Evolutionary conservation across 768 basidiomycete species (phyloP).

Genomic region (Russula brevipes): DNA sequence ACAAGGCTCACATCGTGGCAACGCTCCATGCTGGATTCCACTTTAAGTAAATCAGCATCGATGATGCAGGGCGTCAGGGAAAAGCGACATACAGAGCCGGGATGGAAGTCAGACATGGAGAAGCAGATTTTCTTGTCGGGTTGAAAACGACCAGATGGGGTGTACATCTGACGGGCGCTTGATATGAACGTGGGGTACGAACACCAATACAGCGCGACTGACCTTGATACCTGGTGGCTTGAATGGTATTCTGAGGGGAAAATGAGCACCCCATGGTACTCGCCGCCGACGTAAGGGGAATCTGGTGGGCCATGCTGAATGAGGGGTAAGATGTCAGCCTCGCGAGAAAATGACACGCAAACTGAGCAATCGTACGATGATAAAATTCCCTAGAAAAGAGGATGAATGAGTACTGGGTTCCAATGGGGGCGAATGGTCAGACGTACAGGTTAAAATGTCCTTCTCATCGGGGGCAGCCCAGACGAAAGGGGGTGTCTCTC

Average conservation of each 20-base stretch:
- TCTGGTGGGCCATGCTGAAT: constrained; percentile 87
- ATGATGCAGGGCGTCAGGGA: neutral
- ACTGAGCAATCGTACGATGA: constrained; percentile 58
- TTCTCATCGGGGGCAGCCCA: constrained; percentile 96
- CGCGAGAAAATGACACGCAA: neutral
- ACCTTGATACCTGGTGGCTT: constrained; percentile 97
- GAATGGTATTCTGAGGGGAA: constrained; percentile 94
- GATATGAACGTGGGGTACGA: constrained; percentile 1
- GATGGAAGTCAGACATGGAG: constrained; percentile 96
- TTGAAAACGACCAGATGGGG: constrained; percentile 85
- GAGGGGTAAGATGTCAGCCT: constrained; percentile 22
- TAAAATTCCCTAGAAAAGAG: constrained; percentile 73
- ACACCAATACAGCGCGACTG: constrained; percentile 23
- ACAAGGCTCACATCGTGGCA: constrained; percentile 72
- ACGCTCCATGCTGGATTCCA: constrained; percentile 98
- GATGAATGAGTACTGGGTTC: neutral
- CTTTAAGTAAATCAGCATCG: constrained; percentile 34
- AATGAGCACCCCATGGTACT: constrained; percentile 88
- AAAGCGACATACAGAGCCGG: constrained; percentile 59
- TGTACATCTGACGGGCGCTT: constrained; percentile 62
- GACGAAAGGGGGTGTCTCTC: constrained; percentile 89
- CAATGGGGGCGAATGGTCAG: neutral
- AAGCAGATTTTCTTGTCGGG: constrained; percentile 96
- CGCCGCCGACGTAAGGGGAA: constrained; percentile 84
- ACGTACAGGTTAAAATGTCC: constrained; percentile 92